Percentiles rank a stretch among this genome's conserved stretches.
Evolutionary conservation across 2,329 filamentous ascomycete species (phyloP).

Genomic region (Penicillium sp.): DNA sequence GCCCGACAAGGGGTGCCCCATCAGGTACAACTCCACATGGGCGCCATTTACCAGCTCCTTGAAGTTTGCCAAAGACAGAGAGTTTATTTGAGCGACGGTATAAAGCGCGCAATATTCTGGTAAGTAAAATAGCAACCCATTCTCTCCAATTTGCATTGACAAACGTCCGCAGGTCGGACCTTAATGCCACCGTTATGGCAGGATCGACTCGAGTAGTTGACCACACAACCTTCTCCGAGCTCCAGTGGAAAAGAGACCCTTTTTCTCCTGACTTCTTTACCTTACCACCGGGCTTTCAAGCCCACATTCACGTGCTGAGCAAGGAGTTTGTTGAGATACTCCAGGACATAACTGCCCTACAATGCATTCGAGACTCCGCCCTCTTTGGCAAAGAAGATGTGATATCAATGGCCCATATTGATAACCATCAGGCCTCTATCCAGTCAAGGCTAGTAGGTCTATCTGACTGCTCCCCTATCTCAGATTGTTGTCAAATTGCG

Average conservation of each 20-base stretch:
- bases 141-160: neutral
- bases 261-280: constrained; percentile 32
- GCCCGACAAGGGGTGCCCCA: constrained; percentile 39
- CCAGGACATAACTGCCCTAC: constrained; percentile 43
- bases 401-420: constrained; percentile 35
- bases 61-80: constrained; percentile 32
- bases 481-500: constrained; percentile 42
- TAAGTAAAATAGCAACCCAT: constrained; percentile 19
- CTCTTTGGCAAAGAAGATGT: constrained; percentile 19
- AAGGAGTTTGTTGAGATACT: constrained; percentile 41
- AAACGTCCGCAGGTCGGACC: constrained; percentile 42
- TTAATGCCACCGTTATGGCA: constrained; percentile 45
- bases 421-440: constrained; percentile 48
- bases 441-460: constrained; percentile 43
- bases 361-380: constrained; percentile 40
- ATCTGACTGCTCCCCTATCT: constrained; percentile 22
- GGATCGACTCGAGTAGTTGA: constrained; percentile 44
- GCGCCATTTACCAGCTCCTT: constrained; percentile 42
- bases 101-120: constrained; percentile 53
- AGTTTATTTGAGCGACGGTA: constrained; percentile 39
- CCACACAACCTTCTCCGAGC: constrained; percentile 47
- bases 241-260: constrained; percentile 43
- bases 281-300: constrained; percentile 41
- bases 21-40: constrained; percentile 49
- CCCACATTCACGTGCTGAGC: constrained; percentile 24